A percentile compares a stretch with the other conserved stretches of the same genome.
Conservation (phyloP, 1,139 yeast genomes). For the Blastobotrys apis region DNA sequence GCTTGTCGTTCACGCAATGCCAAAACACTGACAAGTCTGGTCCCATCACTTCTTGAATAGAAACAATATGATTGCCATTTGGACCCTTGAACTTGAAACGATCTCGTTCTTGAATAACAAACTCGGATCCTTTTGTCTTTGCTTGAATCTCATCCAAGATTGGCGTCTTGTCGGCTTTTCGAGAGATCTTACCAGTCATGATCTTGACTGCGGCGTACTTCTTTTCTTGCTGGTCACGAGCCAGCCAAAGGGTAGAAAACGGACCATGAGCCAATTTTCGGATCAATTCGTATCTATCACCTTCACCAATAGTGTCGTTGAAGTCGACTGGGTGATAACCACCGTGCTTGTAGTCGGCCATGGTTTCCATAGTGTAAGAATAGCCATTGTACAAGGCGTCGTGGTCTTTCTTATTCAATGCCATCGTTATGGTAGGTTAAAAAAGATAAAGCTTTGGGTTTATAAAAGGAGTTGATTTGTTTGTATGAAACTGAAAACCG, state of each 20-base stretch:
- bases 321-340: slow-evolving; percentile 17
- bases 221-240: slow-evolving; percentile 12
- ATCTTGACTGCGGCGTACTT: slow-evolving; percentile 16
- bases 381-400: slow-evolving; percentile 16
- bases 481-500: too few relatives aligned
- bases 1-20: slow-evolving; percentile 15
- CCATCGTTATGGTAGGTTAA: slow-evolving; percentile 15
- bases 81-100: slow-evolving; percentile 16
- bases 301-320: slow-evolving; percentile 14
- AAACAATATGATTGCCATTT: slow-evolving; percentile 17
- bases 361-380: slow-evolving; percentile 14
- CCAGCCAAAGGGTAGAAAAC: slow-evolving; percentile 16
- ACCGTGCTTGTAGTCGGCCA: slow-evolving; percentile 18
- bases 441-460: neutral
- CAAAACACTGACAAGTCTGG: slow-evolving; percentile 16
- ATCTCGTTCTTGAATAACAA: slow-evolving; percentile 15
- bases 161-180: slow-evolving; percentile 15
- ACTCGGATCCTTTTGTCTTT: slow-evolving; percentile 9
- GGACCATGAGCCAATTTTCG: slow-evolving; percentile 18
- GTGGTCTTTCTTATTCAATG: slow-evolving; percentile 17
- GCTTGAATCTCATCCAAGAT: slow-evolving; percentile 12
- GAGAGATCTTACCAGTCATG: slow-evolving; percentile 16
- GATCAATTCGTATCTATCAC: slow-evolving; percentile 16
- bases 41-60: slow-evolving; percentile 18
- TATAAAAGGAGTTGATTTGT: neutral